Conservation (phyloP, 2,329 filamentous ascomycete species). For the Hymenoscyphus albidus region DNA sequence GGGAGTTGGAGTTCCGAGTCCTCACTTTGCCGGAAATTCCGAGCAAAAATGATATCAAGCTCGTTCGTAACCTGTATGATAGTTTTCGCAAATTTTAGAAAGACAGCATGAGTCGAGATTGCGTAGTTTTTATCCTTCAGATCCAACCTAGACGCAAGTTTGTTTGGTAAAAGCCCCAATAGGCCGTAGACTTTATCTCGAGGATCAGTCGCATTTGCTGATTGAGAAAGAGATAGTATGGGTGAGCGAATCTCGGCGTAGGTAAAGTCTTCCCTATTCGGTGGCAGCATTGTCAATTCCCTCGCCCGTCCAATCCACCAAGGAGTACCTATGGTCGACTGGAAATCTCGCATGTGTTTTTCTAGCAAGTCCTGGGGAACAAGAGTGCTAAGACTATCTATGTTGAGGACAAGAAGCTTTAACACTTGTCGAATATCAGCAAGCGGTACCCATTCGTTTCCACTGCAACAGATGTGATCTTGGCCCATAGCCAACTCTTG, state of each 20-base stretch:
- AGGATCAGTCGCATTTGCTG: slow-evolving; percentile 2
- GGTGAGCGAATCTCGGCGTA: slow-evolving; percentile 3
- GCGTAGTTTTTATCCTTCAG: not conserved
- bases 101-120: not conserved
- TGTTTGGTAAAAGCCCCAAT: not conserved
- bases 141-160: not conserved
- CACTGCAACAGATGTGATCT: not conserved
- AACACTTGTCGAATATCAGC: slow-evolving; percentile 2
- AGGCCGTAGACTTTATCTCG: slow-evolving; percentile 7
- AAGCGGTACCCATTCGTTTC: not conserved
- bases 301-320: slow-evolving; percentile 6
- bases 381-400: not conserved
- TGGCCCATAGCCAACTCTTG: slow-evolving; percentile 3
- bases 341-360: not conserved
- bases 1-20: not conserved
- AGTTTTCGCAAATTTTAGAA: not conserved
- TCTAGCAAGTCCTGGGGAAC: not conserved
- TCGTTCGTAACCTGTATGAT: slow-evolving; percentile 1
- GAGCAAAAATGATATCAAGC: slow-evolving; percentile 2
- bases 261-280: not conserved
- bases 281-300: not conserved
- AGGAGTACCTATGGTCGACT: not conserved
- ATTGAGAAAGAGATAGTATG: slow-evolving; percentile 3
- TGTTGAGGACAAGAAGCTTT: slow-evolving; percentile 5
- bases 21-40: not conserved